Conservation (phyloP, 2,329 filamentous ascomycete species). For the Aspergillus unguis region DNA sequence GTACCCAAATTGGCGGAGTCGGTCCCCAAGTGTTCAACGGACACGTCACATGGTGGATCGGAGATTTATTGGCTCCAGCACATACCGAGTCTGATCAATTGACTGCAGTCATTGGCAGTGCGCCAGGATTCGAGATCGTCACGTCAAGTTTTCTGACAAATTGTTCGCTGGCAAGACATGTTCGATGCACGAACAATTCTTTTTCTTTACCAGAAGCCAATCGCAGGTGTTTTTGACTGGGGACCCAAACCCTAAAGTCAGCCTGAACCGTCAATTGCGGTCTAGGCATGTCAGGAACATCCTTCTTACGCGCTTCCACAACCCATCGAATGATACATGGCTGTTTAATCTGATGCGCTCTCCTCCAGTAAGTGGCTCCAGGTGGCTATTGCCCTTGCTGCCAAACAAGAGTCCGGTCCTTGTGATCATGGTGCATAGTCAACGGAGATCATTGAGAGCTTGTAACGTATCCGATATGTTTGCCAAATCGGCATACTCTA, state of each 20-base stretch:
- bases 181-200: constrained; percentile 13
- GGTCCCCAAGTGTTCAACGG: constrained; percentile 7
- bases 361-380: constrained; percentile 4
- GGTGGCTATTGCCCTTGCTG: background rate
- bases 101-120: constrained; percentile 15
- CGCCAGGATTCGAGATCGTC: constrained; percentile 19
- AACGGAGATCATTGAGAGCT: background rate
- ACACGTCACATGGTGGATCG: constrained; percentile 20
- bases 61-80: constrained; percentile 9
- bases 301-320: background rate
- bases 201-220: constrained; percentile 5
- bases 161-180: constrained; percentile 18
- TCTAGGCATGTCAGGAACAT: constrained; percentile 10
- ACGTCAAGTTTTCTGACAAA: constrained; percentile 18
- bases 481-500: background rate
- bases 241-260: background rate
- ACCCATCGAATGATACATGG: background rate
- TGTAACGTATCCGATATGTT: background rate
- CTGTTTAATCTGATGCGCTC: background rate
- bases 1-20: constrained; percentile 3
- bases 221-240: background rate
- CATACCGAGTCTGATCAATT: constrained; percentile 8
- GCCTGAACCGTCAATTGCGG: background rate
- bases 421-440: background rate
- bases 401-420: constrained; percentile 1